These are phyloP conservation scores for Chaetoscypha palmicola DNA, from an alignment of 2,329 filamentous ascomycete species.

Conservation along the genomic window DNA sequence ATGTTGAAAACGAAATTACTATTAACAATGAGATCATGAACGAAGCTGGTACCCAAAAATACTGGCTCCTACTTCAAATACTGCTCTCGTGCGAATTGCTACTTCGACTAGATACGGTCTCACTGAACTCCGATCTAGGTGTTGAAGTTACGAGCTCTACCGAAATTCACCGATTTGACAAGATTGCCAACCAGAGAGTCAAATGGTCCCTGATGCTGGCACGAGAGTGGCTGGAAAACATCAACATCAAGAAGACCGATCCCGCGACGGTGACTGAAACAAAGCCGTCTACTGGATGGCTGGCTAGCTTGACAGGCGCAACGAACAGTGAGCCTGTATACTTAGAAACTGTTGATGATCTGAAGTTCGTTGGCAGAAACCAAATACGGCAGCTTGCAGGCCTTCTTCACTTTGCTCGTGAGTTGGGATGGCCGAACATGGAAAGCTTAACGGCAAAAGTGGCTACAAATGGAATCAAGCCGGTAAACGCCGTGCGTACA, in stretches of 20 bases:
- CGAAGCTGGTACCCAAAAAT: slow-evolving; percentile 54
- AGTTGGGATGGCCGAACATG: slow-evolving; percentile 55
- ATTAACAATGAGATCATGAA: slow-evolving; percentile 42
- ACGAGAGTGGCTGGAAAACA: slow-evolving; percentile 61
- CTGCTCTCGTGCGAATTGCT: slow-evolving; percentile 59
- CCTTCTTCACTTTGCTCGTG: slow-evolving; percentile 55
- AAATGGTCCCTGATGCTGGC: slow-evolving; percentile 62
- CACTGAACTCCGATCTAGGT: slow-evolving; percentile 51
- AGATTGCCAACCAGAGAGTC: slow-evolving; percentile 53
- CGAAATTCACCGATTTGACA: slow-evolving; percentile 55
- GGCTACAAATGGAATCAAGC: slow-evolving; percentile 28
- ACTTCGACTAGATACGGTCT: slow-evolving; percentile 55
- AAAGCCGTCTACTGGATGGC: slow-evolving; percentile 39
- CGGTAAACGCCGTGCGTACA: slow-evolving; percentile 22
- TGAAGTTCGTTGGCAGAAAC: slow-evolving; percentile 36
- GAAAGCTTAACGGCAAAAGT: slow-evolving; percentile 33
- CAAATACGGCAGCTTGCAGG: slow-evolving; percentile 53
- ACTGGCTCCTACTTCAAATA: slow-evolving; percentile 61
- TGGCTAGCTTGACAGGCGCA: slow-evolving; percentile 47
- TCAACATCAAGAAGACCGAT: slow-evolving; percentile 46
- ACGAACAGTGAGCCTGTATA: slow-evolving; percentile 32
- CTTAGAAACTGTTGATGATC: slow-evolving; percentile 32
- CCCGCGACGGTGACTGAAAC: slow-evolving; percentile 17
- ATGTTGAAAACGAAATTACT: slow-evolving; percentile 46
- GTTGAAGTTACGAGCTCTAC: slow-evolving; percentile 45